These are phyloP conservation scores for Myxozyma kluyveri DNA, from an alignment of 805 yeast species.

Conservation along the genomic window DNA sequence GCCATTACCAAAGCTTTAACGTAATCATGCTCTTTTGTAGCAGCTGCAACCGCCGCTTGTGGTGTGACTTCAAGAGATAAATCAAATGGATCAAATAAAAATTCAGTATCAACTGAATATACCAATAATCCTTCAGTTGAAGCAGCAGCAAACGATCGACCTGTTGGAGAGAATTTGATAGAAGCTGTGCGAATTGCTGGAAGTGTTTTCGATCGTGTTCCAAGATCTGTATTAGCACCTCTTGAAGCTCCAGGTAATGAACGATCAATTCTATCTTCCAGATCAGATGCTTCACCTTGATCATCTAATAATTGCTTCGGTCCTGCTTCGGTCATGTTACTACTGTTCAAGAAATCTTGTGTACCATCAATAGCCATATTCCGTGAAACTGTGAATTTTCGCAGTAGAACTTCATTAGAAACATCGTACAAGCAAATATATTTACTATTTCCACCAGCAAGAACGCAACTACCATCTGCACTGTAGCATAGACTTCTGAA, in stretches of 20 bases:
- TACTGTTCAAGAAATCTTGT: conserved; percentile 69
- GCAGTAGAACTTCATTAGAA: conserved; percentile 78
- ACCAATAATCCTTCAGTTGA: conserved; percentile 89
- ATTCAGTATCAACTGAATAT: conserved; percentile 70
- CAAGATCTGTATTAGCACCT: conserved; percentile 67
- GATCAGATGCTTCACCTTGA: conserved; percentile 80
- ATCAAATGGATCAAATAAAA: conserved; percentile 90
- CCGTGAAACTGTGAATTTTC: conserved; percentile 76
- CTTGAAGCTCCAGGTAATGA: conserved; percentile 83
- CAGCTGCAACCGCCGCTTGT: conserved; percentile 59
- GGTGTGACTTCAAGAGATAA: conserved; percentile 91
- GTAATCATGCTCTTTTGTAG: conserved; percentile 53
- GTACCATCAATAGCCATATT: conserved; percentile 94
- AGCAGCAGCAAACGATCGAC: conserved; percentile 87
- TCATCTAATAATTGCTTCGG: conserved; percentile 76
- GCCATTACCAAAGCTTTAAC: conserved; percentile 86
- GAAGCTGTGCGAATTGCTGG: conserved; percentile 82
- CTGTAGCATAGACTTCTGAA: conserved; percentile 80
- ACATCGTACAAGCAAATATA: conserved; percentile 89
- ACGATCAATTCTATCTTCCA: conserved; percentile 73
- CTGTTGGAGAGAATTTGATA: conserved; percentile 83
- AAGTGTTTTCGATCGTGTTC: conserved; percentile 61
- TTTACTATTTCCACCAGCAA: conserved; percentile 93
- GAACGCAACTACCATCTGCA: conserved; percentile 80
- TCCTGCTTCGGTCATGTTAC: conserved; percentile 83